These are phyloP conservation scores for Colletotrichum spaethianum DNA, from an alignment of 2,329 filamentous ascomycete species.

Conservation along the genomic window DNA sequence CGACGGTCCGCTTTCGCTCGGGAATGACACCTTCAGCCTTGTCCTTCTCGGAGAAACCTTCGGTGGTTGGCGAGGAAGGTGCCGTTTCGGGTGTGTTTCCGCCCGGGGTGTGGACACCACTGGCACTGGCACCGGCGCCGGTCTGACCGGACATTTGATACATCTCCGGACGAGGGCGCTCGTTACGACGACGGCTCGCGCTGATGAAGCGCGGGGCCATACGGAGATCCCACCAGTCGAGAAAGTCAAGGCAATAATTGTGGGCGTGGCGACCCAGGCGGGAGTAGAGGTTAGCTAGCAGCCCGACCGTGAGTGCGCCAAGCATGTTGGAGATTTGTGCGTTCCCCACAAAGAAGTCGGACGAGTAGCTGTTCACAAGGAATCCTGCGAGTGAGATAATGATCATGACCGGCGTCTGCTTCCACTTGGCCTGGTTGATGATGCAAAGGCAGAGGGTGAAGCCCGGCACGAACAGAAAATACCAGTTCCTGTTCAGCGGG, in stretches of 20 bases:
- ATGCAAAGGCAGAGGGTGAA: conserved; percentile 81
- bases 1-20: conserved; percentile 58
- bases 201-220: conserved; percentile 56
- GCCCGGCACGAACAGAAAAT: conserved; percentile 73
- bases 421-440: conserved; percentile 87
- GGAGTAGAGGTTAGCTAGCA: conserved; percentile 85
- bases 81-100: conserved; percentile 24
- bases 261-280: conserved; percentile 73
- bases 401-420: conserved; percentile 83
- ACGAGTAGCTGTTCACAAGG: conserved; percentile 81
- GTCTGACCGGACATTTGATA: conserved; percentile 38
- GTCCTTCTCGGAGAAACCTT: conserved; percentile 32
- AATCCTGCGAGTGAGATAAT: conserved; percentile 82
- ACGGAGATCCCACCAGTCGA: conserved; percentile 64
- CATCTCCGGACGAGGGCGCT: conserved; percentile 45
- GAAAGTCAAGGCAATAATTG: conserved; percentile 65
- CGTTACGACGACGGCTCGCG: conserved; percentile 45
- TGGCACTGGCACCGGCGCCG: neutral
- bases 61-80: conserved; percentile 29
- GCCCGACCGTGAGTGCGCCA: conserved; percentile 81
- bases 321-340: conserved; percentile 84
- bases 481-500: conserved; percentile 63
- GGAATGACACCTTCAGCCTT: conserved; percentile 44
- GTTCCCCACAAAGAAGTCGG: conserved; percentile 76
- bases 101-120: conserved; percentile 20